phyloP scores from a whole-genome alignment of 1,284 basidiomycete genomes.

The Ganoderma leucocontextum region DNA sequence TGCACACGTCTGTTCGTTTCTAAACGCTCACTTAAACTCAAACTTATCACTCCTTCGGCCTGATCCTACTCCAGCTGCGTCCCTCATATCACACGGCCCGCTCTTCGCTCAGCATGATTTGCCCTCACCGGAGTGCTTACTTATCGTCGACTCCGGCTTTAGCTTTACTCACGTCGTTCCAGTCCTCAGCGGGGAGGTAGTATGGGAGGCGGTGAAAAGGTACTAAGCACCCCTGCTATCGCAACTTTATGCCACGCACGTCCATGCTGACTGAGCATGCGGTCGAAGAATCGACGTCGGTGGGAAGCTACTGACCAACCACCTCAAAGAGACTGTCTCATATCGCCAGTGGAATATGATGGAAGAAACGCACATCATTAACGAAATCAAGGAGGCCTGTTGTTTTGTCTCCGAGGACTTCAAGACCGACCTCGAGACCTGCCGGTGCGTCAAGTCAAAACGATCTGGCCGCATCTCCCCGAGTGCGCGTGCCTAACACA shows the following conservation, averaged over 20 bases:
- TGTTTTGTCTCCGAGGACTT: constrained; percentile 88
- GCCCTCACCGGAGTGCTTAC: constrained; percentile 75
- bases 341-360: constrained; percentile 99
- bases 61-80: constrained; percentile 64
- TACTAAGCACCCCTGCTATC: constrained; percentile 43
- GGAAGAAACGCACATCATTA: constrained; percentile 94
- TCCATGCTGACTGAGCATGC: constrained; percentile 13
- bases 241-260: constrained; percentile 9
- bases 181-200: constrained; percentile 76
- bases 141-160: constrained; percentile 92
- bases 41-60: constrained; percentile 21
- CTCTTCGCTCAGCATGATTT: constrained; percentile 60
- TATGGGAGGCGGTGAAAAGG: constrained; percentile 87
- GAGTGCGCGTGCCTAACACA: constrained; percentile 13
- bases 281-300: constrained; percentile 85
- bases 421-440: constrained; percentile 77
- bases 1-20: constrained; percentile 71
- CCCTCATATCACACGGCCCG: constrained; percentile 75
- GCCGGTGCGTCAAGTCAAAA: constrained; percentile 64
- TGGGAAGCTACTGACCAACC: constrained; percentile 94
- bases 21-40: constrained; percentile 31
- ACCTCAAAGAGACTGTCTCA: constrained; percentile 92
- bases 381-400: constrained; percentile 88
- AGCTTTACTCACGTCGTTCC: constrained; percentile 93
- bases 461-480: constrained; percentile 19